Conservation (phyloP, 805 yeast species). For the Yarrowia osloensis region DNA sequence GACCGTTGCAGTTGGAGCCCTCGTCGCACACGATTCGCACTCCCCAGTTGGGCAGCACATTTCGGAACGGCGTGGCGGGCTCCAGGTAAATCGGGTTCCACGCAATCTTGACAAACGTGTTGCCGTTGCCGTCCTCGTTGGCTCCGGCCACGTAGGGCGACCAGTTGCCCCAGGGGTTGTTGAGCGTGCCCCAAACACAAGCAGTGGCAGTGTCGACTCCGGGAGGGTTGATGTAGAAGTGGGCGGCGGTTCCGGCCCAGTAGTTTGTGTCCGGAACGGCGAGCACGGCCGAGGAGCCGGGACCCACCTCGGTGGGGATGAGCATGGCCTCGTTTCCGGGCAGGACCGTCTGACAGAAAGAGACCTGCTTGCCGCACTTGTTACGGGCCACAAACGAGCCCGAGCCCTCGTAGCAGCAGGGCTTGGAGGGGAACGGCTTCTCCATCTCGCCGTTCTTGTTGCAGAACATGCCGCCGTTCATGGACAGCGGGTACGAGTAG, state of each 20-base stretch:
- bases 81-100: conserved; percentile 89
- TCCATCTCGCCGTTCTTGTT: conserved; percentile 66
- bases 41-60: conserved; percentile 65
- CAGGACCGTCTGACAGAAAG: conserved; percentile 88
- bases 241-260: conserved; percentile 86
- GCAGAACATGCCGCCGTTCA: conserved; percentile 82
- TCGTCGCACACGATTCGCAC: conserved; percentile 73
- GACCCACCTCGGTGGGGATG: conserved; percentile 73
- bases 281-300: conserved; percentile 51
- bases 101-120: conserved; percentile 80
- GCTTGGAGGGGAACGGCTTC: conserved; percentile 58
- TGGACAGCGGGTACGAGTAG: conserved; percentile 75
- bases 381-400: conserved; percentile 71
- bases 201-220: conserved; percentile 76
- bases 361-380: conserved; percentile 59
- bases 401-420: conserved; percentile 74
- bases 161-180: conserved; percentile 83
- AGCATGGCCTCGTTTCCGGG: conserved; percentile 96
- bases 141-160: conserved; percentile 93
- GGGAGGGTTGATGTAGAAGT: conserved; percentile 80
- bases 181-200: conserved; percentile 78
- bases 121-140: conserved; percentile 67
- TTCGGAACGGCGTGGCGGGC: conserved; percentile 52
- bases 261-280: conserved; percentile 81
- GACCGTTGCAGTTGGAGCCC: conserved; percentile 67